Conservation (phyloP, 306 rosid genomes). For the Urtica urens region DNA sequence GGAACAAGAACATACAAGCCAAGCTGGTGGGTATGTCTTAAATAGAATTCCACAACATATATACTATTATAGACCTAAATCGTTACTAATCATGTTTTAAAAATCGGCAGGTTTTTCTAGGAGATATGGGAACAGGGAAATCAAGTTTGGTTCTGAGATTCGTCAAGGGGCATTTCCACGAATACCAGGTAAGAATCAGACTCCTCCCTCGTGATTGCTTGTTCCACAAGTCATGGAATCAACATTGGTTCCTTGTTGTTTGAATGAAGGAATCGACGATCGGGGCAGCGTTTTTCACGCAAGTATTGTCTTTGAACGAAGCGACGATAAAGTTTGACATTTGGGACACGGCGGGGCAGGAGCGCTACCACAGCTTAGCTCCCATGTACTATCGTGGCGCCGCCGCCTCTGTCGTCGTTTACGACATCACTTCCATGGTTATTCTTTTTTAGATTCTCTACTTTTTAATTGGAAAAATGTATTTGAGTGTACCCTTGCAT, state of each 20-base stretch:
- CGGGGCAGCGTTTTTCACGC: constrained; percentile 88
- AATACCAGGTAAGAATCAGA: constrained; percentile 47
- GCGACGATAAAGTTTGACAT: constrained; percentile 74
- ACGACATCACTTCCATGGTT: constrained; percentile 61
- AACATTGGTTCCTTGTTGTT: not conserved
- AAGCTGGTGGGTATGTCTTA: constrained; percentile 93
- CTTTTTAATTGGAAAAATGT: not conserved
- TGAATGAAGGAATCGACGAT: constrained; percentile 71
- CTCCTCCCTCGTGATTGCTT: not conserved
- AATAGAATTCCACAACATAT: too few relatives aligned
- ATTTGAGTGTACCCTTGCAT: too few relatives aligned
- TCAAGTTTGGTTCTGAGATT: constrained; percentile 81
- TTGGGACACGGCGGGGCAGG: constrained; percentile 97
- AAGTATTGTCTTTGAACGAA: constrained; percentile 65
- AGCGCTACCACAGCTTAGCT: constrained; percentile 83
- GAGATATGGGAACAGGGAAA: constrained; percentile 90
- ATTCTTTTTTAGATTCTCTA: not conserved
- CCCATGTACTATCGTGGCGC: constrained; percentile 98
- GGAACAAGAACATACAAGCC: constrained; percentile 76
- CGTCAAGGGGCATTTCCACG: constrained; percentile 75
- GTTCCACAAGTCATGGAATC: not conserved
- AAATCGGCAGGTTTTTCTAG: constrained; percentile 55
- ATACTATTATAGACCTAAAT: not conserved
- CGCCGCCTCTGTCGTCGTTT: constrained; percentile 73
- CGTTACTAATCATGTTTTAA: not conserved